Percentiles rank a stretch among this genome's conserved stretches.
Conservation (phyloP, 2,329 filamentous ascomycete genomes). For the Aspergillus bombycis region DNA sequence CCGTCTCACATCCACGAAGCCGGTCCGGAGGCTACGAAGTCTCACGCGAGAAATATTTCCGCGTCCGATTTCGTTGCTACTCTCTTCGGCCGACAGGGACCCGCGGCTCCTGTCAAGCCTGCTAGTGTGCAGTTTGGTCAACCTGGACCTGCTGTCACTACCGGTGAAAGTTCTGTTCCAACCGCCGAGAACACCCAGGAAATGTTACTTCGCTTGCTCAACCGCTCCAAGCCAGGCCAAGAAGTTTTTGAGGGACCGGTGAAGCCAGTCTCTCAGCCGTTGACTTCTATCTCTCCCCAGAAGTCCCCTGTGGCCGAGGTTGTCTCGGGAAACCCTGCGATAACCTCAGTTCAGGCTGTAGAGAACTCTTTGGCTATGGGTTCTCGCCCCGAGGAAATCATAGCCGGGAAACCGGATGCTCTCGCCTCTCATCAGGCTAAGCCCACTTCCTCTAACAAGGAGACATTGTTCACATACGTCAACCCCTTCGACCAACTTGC, state of each 20-base stretch:
- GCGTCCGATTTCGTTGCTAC: constrained; percentile 62
- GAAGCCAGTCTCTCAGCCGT: constrained; percentile 40
- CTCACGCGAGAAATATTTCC: constrained; percentile 49
- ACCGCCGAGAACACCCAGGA: constrained; percentile 74
- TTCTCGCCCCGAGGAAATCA: constrained; percentile 16
- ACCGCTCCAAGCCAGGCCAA: constrained; percentile 61
- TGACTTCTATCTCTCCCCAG: constrained; percentile 42
- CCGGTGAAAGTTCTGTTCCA: constrained; percentile 25
- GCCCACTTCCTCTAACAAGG: constrained; percentile 37
- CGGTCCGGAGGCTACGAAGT: constrained; percentile 23
- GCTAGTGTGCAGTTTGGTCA: constrained; percentile 22
- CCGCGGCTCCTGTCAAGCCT: constrained; percentile 29
- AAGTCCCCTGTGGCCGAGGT: constrained; percentile 33
- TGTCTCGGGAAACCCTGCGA: constrained; percentile 5
- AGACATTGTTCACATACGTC: constrained; percentile 67
- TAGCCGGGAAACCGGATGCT: constrained; percentile 35
- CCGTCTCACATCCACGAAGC: constrained; percentile 33
- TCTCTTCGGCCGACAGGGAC: constrained; percentile 53
- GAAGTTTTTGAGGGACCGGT: constrained; percentile 29
- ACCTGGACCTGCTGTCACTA: constrained; percentile 23
- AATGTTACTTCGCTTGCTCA: constrained; percentile 82
- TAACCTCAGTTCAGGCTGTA: constrained; percentile 17
- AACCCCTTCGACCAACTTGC: constrained; percentile 74
- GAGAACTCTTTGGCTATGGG: constrained; percentile 19
- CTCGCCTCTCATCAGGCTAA: constrained; percentile 40